Base-by-base conservation (phyloP, 1,284 basidiomycete genomes). In the Heterobasidion irregulare region DNA sequence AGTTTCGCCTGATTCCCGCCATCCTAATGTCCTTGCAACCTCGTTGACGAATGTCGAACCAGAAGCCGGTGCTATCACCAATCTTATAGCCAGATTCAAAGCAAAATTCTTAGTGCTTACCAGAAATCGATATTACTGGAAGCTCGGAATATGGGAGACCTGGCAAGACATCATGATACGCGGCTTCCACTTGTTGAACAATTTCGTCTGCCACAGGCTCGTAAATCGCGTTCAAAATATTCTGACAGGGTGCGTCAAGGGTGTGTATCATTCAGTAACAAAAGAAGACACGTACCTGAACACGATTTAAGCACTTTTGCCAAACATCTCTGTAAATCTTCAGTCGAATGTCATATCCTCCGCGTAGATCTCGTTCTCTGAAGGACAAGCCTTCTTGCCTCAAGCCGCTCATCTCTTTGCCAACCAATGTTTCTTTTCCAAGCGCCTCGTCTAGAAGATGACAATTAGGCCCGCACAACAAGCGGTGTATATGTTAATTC, bases 121-220 rank as follows among this genome's bases (percentile, higher is more conserved):
- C 76, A 54, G 76, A 76, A 45, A 89, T 69, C 2, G 77, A 66
- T 66, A 83, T 52, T 72, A 84, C 68, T 72, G 83, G 79, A 73
- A 89, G 64, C 80, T 84, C 71, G 69, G 75, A 56, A 64, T 78
- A 59, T 77, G 86, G 86, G 72, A 78, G 58, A 58, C 79, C 61
- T 73, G 86, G 68, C 0, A 72, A 62, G 10, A 63, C 54, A 43
- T 66, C 58, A 1, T 58, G 55, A 45, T 71, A 66, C 16, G 71
- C 46, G 6, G 57, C 49, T 5, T 54, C 53, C 12, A 72, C 60
- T 47, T 61, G 56, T 2, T 56, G 35, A 0, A 61, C 59, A 6
- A 71, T 61, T 15, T 65, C 57, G 2, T 58, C 43, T 1, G 66
- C 65, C 2, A 66, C 47, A 1, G 69, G 66, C 2, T 60, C 57